Conservation (phyloP, 352 stramenopile genomes). For the Thalassiosira sp. region DNA sequence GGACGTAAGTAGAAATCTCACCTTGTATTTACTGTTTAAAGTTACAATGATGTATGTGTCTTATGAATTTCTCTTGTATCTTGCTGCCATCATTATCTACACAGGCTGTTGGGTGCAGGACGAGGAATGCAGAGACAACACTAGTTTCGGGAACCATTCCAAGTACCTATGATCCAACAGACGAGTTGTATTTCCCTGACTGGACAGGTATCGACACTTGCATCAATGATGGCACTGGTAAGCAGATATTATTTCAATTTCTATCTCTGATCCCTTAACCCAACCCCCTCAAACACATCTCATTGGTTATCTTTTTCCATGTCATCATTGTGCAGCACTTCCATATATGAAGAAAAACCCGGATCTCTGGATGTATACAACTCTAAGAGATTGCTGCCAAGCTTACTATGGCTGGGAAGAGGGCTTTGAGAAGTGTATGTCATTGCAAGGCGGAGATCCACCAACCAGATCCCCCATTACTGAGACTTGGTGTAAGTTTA, state of each 20-base stretch:
- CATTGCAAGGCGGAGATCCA: neutral
- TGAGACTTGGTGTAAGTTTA: slow-evolving; percentile 24
- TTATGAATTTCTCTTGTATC: neutral
- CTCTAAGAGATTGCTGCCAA: slow-evolving; percentile 22
- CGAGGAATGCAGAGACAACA: slow-evolving; percentile 18
- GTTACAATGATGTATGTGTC: neutral
- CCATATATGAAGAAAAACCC: slow-evolving; percentile 42
- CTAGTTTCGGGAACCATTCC: slow-evolving; percentile 18
- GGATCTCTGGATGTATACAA: slow-evolving; percentile 35
- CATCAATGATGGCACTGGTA: slow-evolving; percentile 30
- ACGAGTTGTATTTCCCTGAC: slow-evolving; percentile 39
- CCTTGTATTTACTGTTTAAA: neutral
- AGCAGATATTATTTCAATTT: neutral
- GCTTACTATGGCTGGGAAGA: slow-evolving; percentile 33
- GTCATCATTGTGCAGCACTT: neutral
- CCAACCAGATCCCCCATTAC: slow-evolving; percentile 4
- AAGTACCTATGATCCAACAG: slow-evolving; percentile 5
- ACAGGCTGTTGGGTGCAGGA: slow-evolving; percentile 18
- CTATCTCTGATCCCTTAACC: no score
- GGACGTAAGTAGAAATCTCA: neutral
- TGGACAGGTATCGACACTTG: slow-evolving; percentile 33
- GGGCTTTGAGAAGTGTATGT: slow-evolving; percentile 13
- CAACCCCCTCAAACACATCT: neutral
- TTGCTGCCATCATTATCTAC: neutral
- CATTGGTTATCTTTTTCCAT: neutral